These are phyloP conservation scores for Piloderma croceum DNA, from an alignment of 768 basidiomycete species.

Conservation along the genomic window DNA sequence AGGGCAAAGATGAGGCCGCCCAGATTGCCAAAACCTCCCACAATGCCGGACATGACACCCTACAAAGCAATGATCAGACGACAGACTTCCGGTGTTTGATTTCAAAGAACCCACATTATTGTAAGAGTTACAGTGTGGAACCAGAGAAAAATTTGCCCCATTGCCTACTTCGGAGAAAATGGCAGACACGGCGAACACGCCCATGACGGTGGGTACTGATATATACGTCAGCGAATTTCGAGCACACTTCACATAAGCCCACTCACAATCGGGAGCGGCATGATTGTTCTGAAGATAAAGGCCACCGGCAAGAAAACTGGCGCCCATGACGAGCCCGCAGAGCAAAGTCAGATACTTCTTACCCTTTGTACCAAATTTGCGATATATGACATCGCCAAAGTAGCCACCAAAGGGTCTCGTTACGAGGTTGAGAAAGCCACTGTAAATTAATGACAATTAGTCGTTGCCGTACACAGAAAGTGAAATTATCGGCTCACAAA, in stretches of 20 bases:
- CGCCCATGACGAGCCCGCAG: slow-evolving; percentile 42
- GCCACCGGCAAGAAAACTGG: slow-evolving; percentile 40
- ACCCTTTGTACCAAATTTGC: slow-evolving; percentile 34
- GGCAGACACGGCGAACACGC: slow-evolving; percentile 35
- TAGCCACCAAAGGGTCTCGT: slow-evolving; percentile 47
- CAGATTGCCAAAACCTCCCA: slow-evolving; percentile 33
- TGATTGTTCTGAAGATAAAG: slow-evolving; percentile 31
- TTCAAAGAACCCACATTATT: slow-evolving; percentile 17
- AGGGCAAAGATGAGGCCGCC: slow-evolving; percentile 46
- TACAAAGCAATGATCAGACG: slow-evolving; percentile 14
- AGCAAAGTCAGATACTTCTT: slow-evolving; percentile 45
- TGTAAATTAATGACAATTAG: slow-evolving; percentile 17
- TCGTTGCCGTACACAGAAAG: slow-evolving; percentile 3
- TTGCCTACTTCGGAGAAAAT: slow-evolving; percentile 42
- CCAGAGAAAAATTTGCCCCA: slow-evolving; percentile 46
- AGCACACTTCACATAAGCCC: too few species aligned
- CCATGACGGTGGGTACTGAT: too few species aligned
- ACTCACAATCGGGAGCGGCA: slow-evolving; percentile 11
- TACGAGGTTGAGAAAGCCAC: slow-evolving; percentile 47
- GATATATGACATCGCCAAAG: slow-evolving; percentile 41
- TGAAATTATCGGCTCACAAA: slow-evolving; percentile 12
- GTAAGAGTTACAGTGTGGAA: slow-evolving; percentile 44
- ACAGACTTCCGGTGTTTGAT: background rate
- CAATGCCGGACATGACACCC: slow-evolving; percentile 33
- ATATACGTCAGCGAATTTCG: too few species aligned